Evolutionary conservation across 768 basidiomycete species (phyloP).

Genomic region (Serendipita sp.): DNA sequence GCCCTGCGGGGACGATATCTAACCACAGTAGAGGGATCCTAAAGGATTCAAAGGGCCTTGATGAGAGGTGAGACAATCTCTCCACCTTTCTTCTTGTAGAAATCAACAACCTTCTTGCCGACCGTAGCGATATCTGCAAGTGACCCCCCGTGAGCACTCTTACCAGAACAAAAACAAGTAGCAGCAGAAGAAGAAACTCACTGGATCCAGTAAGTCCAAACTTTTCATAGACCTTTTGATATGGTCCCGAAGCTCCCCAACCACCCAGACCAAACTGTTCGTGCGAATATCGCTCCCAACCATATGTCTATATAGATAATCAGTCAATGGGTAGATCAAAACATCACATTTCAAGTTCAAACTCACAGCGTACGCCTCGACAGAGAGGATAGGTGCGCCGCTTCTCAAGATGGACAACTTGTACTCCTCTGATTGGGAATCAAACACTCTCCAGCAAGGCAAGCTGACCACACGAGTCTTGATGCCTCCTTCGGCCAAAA

Average conservation of each 20-base stretch:
- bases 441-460: constrained; percentile 82
- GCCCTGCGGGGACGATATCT: background rate
- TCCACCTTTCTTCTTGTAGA: constrained; percentile 69
- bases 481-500: constrained; percentile 60
- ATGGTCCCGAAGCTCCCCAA: constrained; percentile 86
- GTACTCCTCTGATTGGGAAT: constrained; percentile 67
- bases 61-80: constrained; percentile 57
- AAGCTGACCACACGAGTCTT: constrained; percentile 72
- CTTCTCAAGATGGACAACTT: constrained; percentile 69
- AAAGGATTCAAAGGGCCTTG: constrained; percentile 39
- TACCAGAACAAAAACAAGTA: background rate
- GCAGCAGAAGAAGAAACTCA: constrained; percentile 21
- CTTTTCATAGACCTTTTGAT: constrained; percentile 80
- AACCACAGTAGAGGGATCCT: background rate
- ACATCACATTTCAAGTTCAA: background rate
- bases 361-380: constrained; percentile 62
- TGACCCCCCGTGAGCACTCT: constrained; percentile 6
- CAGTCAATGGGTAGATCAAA: constrained; percentile 5
- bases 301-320: constrained; percentile 31
- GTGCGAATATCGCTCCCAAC: constrained; percentile 84
- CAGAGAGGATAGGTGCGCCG: constrained; percentile 75
- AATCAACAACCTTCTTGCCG: constrained; percentile 71
- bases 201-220: constrained; percentile 68
- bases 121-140: constrained; percentile 54
- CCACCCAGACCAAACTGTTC: constrained; percentile 63